Evolutionary conservation across 129 eudicot species (phyloP).

Genomic region (Pseudognaphalium luteoalbum): DNA sequence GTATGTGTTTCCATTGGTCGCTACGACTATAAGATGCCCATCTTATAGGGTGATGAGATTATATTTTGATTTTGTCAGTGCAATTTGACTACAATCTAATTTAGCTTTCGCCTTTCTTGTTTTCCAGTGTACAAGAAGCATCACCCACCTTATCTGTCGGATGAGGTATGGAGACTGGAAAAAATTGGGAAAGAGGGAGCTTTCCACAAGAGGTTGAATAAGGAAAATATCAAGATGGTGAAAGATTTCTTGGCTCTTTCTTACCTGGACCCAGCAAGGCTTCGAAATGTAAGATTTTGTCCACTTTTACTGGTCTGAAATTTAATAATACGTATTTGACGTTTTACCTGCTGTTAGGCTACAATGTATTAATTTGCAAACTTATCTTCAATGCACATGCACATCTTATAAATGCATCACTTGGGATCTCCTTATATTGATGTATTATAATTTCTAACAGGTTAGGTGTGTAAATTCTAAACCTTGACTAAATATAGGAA

Average conservation of each 20-base stretch:
- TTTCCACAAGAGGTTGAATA: slow-evolving; percentile 79
- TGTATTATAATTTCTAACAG: too few relatives aligned
- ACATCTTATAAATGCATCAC: slow-evolving; percentile 14
- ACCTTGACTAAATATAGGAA: too few relatives aligned
- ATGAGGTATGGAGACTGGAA: slow-evolving; percentile 96
- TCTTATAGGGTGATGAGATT: slow-evolving; percentile 2
- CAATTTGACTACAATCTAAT: slow-evolving; percentile 18
- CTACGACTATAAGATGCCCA: background rate
- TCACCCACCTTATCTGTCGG: slow-evolving; percentile 82
- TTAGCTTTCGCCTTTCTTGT: background rate
- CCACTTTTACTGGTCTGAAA: background rate
- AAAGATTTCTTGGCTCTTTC: slow-evolving; percentile 70
- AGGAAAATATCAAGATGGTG: slow-evolving; percentile 64
- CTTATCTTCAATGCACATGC: slow-evolving; percentile 4
- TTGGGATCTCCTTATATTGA: background rate
- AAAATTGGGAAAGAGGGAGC: slow-evolving; percentile 98
- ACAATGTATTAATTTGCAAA: too few relatives aligned
- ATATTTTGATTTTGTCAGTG: slow-evolving; percentile 17
- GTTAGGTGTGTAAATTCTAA: too few relatives aligned
- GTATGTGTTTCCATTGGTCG: background rate
- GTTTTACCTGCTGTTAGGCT: too few relatives aligned
- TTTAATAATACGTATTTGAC: background rate
- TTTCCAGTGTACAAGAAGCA: slow-evolving; percentile 90
- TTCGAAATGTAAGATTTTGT: slow-evolving; percentile 62
- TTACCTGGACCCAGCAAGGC: slow-evolving; percentile 62